Base-by-base conservation (phyloP, 495 filamentous ascomycete genomes). In the Saxispiralis lemnorum region DNA sequence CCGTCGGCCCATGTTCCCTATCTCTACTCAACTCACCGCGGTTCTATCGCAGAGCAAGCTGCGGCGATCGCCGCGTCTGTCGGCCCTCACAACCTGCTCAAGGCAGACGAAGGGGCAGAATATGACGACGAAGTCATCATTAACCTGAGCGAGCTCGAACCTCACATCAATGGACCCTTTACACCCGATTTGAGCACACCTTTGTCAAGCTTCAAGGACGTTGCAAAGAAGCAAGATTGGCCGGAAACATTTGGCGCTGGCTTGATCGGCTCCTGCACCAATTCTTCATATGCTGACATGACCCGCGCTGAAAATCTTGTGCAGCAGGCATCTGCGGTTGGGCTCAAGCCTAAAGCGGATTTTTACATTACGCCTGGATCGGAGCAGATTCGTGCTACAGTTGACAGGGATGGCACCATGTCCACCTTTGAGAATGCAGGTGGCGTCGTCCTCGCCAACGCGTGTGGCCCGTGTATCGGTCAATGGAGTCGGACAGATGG, bases 261-360 rank as follows among this genome's bases (percentile, higher is more conserved):
- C 44, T 71, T 97, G 20, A 97, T 97, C 54, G 89, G 89, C 35
- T 93, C 84, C 66, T 97, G 89, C 66, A 97, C 89, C 12, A 97
- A 97, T 69, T 92, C 83, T 61, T 96, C 89, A 2, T 97, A 94
- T 60, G 76, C 93, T 63, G 89, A 97, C 56, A 97, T 97, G 89
- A 86, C 84, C 9, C 77, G 89, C 39, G 80, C 85, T 13, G 89
- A 95, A 66, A 67, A 84, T 53, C 70, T 97, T 43, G 81, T 95
- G 37, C 85, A 86, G 62, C 86, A 92, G 59, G 89, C 89, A 12
- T 67, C 74, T 38, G 75, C 80, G 28, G 89, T 82, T 9, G 89
- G 89, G 30, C 63, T 97, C 21, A 81, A 83, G 65, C 87, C 88
- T 14, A 83, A 81, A 55, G 74, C 79, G 1, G 80, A 83, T 50